phyloP scores from a whole-genome alignment of 495 filamentous ascomycete genomes.

The Tricharina praecox region DNA sequence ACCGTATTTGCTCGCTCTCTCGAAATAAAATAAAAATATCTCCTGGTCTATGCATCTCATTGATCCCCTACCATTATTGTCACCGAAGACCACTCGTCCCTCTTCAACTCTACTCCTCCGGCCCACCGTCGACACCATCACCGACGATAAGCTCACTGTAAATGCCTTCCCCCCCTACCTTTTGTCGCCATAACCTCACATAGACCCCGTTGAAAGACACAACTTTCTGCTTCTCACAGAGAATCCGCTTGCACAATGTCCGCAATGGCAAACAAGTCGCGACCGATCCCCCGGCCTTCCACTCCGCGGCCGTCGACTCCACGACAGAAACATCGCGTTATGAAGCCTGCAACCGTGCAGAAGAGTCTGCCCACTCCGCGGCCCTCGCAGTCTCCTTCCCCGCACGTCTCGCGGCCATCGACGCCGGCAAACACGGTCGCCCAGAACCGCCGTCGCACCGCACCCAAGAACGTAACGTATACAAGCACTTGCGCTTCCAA shows the following conservation, averaged over 20 bases:
- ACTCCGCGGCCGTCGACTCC: background rate
- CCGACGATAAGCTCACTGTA: background rate
- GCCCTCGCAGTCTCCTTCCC: background rate
- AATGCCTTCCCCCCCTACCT: background rate
- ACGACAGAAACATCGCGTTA: background rate
- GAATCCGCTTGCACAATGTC: background rate
- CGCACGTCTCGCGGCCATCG: background rate
- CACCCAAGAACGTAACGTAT: background rate
- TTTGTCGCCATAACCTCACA: background rate
- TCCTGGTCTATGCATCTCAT: background rate
- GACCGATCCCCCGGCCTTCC: background rate
- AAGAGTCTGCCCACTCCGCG: slow-evolving; percentile 1
- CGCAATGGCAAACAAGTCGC: background rate
- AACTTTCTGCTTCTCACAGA: background rate
- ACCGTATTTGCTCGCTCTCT: too few species aligned
- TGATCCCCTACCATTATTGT: background rate
- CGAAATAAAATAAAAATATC: background rate
- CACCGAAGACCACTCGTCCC: too few species aligned
- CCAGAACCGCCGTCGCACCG: background rate
- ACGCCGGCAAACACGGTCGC: background rate
- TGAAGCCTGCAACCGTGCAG: background rate
- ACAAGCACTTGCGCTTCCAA: background rate
- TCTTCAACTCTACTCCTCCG: background rate
- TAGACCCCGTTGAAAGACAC: background rate
- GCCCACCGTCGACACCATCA: background rate